Evolutionary conservation across 192 early-diverging fungal species (phyloP), one percentile per base, ranked within the genome.

Genomic region (Endogone sp.): DNA sequence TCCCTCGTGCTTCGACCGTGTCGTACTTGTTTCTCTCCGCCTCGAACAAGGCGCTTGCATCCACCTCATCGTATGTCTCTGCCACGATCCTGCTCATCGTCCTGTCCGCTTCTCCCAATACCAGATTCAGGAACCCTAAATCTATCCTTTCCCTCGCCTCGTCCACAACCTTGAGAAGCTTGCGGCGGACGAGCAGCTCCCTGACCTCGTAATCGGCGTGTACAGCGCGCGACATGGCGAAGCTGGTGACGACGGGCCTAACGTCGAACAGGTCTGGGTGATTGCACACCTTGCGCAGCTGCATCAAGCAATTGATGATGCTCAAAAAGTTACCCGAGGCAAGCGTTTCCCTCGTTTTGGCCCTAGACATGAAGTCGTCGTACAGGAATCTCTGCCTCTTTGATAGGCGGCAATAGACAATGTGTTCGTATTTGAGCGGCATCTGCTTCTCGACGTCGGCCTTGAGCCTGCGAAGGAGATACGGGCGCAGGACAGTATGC

Each of bases 351-450:
- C 84, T 87, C 9, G 93, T 95, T 73, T 89, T 90, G 26, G 89
- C 85, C 8, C 93, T 88, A 23, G 85, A 83, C 93, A 95, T 93
- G 62, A 88, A 92, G 28, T 92, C 90, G 56, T 91, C 89, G 60
- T 92, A 92, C 16, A 92, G 81, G 68, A 84, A 92, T 3, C 89
- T 74, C 68, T 91, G 89, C 8, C 89, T 80, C 56, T 86, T 88
- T 22, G 84, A 86, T 9, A 92, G 79, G n/a, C 85, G 79, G 62
- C 91, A 92, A 23, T 88, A 85, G 9, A 93, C 80, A 58, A 91
- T 83, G 57, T 90, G 86, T 65, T 89, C 86, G 44, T 84, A 76
- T 58, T 90, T 90, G 58, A 79, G 82, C 11, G 88, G 88, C 75
- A 90, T 77, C 75, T 90, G 85, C 8, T 82, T 81, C 71, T 90